phyloP scores from a whole-genome alignment of 169 alveolate species.

The Plasmodium yoelii region DNA sequence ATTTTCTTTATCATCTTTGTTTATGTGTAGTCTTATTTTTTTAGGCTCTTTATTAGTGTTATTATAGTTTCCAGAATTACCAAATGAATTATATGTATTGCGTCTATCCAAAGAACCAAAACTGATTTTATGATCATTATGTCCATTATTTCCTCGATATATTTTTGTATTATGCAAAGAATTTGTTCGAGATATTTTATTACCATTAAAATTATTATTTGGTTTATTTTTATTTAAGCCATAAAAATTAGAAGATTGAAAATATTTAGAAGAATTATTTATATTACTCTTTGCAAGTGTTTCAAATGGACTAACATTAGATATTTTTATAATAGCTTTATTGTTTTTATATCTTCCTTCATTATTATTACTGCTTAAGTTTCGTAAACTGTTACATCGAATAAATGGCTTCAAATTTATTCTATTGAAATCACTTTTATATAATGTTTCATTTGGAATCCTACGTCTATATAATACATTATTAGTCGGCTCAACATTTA shows the following conservation, averaged over 20 bases:
- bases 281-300: not conserved
- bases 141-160: too few relatives aligned
- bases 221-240: not conserved
- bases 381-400: conserved; percentile 28
- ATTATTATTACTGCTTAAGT: conserved; percentile 1
- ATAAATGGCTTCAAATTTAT: conserved; percentile 67
- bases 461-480: conserved; percentile 70
- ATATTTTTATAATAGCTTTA: conserved; percentile 65
- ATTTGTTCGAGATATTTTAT: not conserved
- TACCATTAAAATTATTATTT: not conserved
- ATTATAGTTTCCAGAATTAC: not conserved
- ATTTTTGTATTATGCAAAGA: too few relatives aligned
- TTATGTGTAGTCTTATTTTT: not conserved
- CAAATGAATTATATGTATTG: not conserved
- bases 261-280: conserved; percentile 2
- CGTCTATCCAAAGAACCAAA: not conserved
- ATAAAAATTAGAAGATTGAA: conserved; percentile 13
- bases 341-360: not conserved
- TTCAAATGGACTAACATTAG: conserved; percentile 32
- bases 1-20: not conserved
- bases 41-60: not conserved
- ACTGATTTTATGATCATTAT: not conserved
- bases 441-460: conserved; percentile 51
- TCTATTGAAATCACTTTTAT: conserved; percentile 53
- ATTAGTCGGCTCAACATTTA: conserved; percentile 61